Base-by-base conservation (phyloP, 2,329 filamentous ascomycete genomes). In the Trichothecium roseum region DNA sequence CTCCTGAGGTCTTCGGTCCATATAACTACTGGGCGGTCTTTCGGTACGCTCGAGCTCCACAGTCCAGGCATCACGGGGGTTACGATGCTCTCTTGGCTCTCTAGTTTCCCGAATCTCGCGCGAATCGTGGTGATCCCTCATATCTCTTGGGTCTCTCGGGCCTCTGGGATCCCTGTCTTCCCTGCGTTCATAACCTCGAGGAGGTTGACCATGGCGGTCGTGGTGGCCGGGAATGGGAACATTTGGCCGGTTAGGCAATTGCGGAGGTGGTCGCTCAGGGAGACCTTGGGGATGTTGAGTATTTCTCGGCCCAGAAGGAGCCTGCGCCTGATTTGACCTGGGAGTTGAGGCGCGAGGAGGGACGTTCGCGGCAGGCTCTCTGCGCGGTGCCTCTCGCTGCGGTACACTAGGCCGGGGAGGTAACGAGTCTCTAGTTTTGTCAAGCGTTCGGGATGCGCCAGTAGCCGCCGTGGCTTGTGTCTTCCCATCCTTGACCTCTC, bases 401-500 rank as follows among this genome's bases (percentile, higher is more conserved):
- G 45, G 28, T 3, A 45, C 45, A 8, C 46, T 38, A 8, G 56
- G 57, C 29, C 52, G 56, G 4, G 52, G 46, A 3, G 58, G 57
- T 8, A 61, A 36, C 3, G 46, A 41, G 16, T 62, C 55, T 62
- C 30, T 20, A 14, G 36, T 7, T 5, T 18, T 29, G 9, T 37
- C 27, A n/a, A n/a, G 10, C 18, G 33, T 13, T n/a, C 28, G 16
- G 13, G 20, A 12, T 15, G n/a, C 6, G 20, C 20, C 10, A 24
- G 20, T 26, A 17, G 14, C 7, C 9, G 17, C 28, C 7, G 3
- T 15, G 5, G 30, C n/a, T 28, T 35, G 37, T 18, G 36, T 9
- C 33, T 51, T 75, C 24, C 62, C 64, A 46, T 84, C 81, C 42
- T 77, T 73, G 17, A 84, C 79, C 52, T 86, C 81, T 15, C 81